Percentiles rank a stretch among this genome's conserved stretches.
Evolutionary conservation across 169 alveolate genomes (phyloP).

Genomic region (Plasmodium sp.): DNA sequence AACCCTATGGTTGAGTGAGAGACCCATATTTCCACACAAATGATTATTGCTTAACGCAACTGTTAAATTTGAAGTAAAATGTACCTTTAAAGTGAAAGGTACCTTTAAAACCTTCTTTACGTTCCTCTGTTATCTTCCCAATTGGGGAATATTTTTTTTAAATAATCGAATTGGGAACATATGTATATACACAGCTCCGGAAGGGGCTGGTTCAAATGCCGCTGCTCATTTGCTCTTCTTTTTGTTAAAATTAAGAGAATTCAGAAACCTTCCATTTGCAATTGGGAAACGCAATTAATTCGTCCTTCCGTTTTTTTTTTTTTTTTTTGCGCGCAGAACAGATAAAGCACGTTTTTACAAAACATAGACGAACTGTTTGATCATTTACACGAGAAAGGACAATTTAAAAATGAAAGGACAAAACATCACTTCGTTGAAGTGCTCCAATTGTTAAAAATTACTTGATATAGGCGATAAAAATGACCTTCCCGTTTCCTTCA

Average conservation of each 20-base stretch:
- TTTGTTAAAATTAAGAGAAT: neutral
- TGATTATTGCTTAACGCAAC: neutral
- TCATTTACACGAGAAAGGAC: neutral
- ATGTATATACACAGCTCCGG: constrained; percentile 5
- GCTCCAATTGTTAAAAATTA: neutral
- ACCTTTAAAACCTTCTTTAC: neutral
- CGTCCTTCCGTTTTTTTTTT: neutral
- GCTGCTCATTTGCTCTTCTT: neutral
- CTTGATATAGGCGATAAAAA: neutral
- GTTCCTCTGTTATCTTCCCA: neutral
- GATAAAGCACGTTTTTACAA: neutral
- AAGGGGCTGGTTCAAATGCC: neutral
- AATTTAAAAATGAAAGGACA: neutral
- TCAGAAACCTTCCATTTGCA: neutral
- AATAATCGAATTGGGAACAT: neutral
- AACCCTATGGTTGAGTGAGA: neutral
- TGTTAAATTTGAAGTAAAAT: neutral
- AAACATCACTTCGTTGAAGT: neutral
- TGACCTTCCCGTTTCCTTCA: neutral
- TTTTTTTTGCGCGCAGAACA: neutral
- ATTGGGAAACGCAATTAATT: neutral
- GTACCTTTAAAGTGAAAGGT: neutral
- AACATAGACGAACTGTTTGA: neutral
- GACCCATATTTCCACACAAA: neutral
- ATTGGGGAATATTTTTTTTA: neutral